Evolutionary conservation across 2,329 filamentous ascomycete genomes (phyloP).

Genomic region (Cordyceps javanica): DNA sequence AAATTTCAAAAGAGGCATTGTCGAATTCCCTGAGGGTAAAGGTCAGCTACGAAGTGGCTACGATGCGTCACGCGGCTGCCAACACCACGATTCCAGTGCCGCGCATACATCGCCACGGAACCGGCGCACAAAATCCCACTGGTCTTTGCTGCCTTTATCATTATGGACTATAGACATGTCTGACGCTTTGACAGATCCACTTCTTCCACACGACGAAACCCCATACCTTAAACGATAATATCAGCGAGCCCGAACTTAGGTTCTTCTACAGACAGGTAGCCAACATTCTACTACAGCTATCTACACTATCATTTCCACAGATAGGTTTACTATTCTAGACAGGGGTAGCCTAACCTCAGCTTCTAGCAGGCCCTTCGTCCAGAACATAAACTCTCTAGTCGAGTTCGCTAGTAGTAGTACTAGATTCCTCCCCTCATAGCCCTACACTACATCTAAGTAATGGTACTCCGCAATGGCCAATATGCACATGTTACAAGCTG

Average conservation of each 20-base stretch:
- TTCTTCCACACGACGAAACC: constrained; percentile 17
- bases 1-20: constrained; percentile 8
- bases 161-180: constrained; percentile 32
- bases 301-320: constrained; percentile 24
- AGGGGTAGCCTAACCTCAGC: constrained; percentile 23
- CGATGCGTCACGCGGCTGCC: constrained; percentile 25
- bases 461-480: constrained; percentile 31
- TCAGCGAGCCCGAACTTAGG: constrained; percentile 27
- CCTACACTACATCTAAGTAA: constrained; percentile 24
- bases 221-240: constrained; percentile 27
- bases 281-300: constrained; percentile 35
- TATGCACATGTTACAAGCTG: constrained; percentile 30
- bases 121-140: constrained; percentile 25
- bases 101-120: constrained; percentile 25
- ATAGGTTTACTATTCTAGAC: constrained; percentile 33
- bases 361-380: constrained; percentile 27
- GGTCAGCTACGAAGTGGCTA: constrained; percentile 27
- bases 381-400: constrained; percentile 34
- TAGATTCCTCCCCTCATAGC: constrained; percentile 18
- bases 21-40: constrained; percentile 30
- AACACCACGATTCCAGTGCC: constrained; percentile 31
- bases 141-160: constrained; percentile 31
- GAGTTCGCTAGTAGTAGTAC: constrained; percentile 18
- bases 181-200: constrained; percentile 23
- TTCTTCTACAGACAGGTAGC: constrained; percentile 35